Base-by-base conservation (phyloP, 805 yeast genomes). In the Scheffersomyces amazonensis region DNA sequence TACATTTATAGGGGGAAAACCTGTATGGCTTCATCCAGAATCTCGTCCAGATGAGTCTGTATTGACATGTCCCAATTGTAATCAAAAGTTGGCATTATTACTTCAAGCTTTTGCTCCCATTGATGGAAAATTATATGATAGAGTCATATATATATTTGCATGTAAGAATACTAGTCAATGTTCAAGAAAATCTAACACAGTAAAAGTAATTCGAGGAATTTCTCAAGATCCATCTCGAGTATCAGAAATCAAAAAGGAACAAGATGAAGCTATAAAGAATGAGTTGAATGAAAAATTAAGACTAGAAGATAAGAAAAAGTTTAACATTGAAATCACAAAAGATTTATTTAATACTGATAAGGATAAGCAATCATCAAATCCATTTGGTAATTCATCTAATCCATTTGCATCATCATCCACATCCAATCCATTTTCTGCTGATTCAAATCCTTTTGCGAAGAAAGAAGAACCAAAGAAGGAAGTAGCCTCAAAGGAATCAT, bases 41-140 rank as follows among this genome's bases (percentile, higher is more conserved):
- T 79, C 87, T 0, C 56, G 65, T 3, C 93, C 96, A 0, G 60
- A 69, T 13, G 64, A 65, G 1, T 73, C 72, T 3, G 56, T 78
- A 15, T 52, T 83, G 6, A 55, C 62, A 24, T 93, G 99, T 65
- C 76, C 73, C 34, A 75, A 73, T 37, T 93, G 99, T 64, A 62
- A 61, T 1, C 58, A 67, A 8, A 62, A 69, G 12, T 73, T 88
- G 82, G 77, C 84, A 11, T 62, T 91, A 32, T 65, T 90, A 21
- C 60, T 83, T 1, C 98, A 93, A 56, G 83, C 91, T 1, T 83
- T 75, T 60, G 83, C 96, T 0, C 95, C 95, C 1, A 60, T 90
- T 30, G 87, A 81, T 23, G 75, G 75, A 24, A 71, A 81, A 9
- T 67, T 79, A 30, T 88, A 90, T 54, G 96, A 87, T 51, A 76